phyloP scores from a whole-genome alignment of 371 early-diverging fungal genomes.

The Mortierella sp. region DNA sequence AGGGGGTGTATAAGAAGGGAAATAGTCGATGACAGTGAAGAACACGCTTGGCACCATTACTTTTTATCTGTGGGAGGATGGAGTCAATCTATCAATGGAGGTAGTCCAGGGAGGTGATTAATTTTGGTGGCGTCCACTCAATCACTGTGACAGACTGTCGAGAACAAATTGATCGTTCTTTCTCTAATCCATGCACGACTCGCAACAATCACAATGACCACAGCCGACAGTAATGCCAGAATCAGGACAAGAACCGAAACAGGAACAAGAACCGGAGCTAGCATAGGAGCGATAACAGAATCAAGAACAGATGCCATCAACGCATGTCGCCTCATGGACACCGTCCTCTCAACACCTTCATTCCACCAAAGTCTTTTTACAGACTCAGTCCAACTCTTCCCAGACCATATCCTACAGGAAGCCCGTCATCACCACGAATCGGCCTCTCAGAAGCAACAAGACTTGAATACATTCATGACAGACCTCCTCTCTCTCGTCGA shows the following conservation, averaged over 20 bases:
- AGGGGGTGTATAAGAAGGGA: too few relatives aligned
- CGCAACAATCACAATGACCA: not conserved
- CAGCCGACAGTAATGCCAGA: not conserved
- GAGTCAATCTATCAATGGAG: too few relatives aligned
- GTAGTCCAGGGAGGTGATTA: not conserved
- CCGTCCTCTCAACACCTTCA: slow-evolving; percentile 18
- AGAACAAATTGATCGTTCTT: too few relatives aligned
- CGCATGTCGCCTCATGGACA: slow-evolving; percentile 28
- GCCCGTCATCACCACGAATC: not conserved
- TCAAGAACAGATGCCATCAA: slow-evolving; percentile 17
- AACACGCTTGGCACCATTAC: too few relatives aligned
- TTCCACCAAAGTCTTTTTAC: slow-evolving; percentile 12
- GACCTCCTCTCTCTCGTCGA: not conserved
- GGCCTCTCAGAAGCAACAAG: not conserved
- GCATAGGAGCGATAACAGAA: not conserved
- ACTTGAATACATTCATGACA: not conserved
- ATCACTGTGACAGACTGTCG: not conserved
- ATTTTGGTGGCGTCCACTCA: not conserved
- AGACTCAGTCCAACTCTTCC: slow-evolving; percentile 30
- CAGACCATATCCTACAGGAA: slow-evolving; percentile 10
- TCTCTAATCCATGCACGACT: not conserved
- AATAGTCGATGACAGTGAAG: too few relatives aligned
- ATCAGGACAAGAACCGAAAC: not conserved
- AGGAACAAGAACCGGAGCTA: not conserved
- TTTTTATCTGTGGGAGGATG: too few relatives aligned